Evolutionary conservation across 768 basidiomycete genomes (phyloP).

Genomic region (Pleurotus ostreatus): DNA sequence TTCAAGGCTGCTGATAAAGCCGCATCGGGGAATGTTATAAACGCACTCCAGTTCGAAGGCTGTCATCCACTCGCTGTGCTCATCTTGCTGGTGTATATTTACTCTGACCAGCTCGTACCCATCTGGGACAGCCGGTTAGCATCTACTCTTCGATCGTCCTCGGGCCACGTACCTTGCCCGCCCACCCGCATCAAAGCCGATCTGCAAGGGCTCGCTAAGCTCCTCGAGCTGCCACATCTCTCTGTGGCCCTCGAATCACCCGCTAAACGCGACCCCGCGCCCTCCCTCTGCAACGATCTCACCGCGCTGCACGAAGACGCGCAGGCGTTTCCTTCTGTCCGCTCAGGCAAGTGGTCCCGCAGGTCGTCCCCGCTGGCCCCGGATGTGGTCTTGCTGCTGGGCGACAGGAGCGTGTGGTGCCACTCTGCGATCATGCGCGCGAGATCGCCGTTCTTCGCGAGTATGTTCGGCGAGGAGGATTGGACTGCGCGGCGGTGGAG

Average conservation of each 20-base stretch:
- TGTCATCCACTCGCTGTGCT: slow-evolving; percentile 66
- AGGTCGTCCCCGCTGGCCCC: slow-evolving; percentile 33
- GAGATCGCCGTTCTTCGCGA: slow-evolving; percentile 78
- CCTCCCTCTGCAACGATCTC: slow-evolving; percentile 51
- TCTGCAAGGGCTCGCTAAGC: slow-evolving; percentile 50
- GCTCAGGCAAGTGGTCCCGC: slow-evolving; percentile 5
- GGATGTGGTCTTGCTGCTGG: slow-evolving; percentile 71
- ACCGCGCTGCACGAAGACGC: slow-evolving; percentile 39
- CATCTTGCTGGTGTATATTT: slow-evolving; percentile 80
- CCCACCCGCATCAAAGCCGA: slow-evolving; percentile 56
- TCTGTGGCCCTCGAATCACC: slow-evolving; percentile 51
- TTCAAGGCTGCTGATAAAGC: neutral
- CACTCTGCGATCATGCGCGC: slow-evolving; percentile 80
- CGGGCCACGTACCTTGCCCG: slow-evolving; percentile 36
- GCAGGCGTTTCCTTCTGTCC: slow-evolving; percentile 15
- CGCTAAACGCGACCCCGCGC: slow-evolving; percentile 48
- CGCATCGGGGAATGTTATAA: neutral
- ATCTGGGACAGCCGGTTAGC: slow-evolving; percentile 79
- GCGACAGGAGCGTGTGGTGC: slow-evolving; percentile 58
- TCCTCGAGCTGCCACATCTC: slow-evolving; percentile 58
- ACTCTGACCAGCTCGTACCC: slow-evolving; percentile 78
- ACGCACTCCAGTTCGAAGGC: slow-evolving; percentile 33
- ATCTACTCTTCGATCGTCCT: slow-evolving; percentile 34
- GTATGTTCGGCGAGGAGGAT: slow-evolving; percentile 76
- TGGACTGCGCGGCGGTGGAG: slow-evolving; percentile 73